Evolutionary conservation across 257 asterid genomes (phyloP), one percentile per base, ranked within the genome.

Genomic region (Solanum rostratum): DNA sequence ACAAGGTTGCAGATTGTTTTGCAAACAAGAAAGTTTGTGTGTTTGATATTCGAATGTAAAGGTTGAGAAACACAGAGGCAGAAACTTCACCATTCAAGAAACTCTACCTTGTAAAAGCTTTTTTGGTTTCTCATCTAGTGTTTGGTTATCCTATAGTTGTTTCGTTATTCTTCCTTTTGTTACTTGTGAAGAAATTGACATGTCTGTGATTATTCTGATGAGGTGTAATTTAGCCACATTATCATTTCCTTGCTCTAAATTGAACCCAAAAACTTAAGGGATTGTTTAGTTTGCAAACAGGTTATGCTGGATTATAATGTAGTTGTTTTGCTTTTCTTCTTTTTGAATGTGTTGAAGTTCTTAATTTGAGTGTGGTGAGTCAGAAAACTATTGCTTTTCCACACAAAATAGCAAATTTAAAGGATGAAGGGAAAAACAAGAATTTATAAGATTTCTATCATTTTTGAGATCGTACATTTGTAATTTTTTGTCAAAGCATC

Each of bases 21-120:
- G 93, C 99, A 30, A 91, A 93, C 92, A 94, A 95, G 43, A 94
- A 92, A 33, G 98, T 97, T 54, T 94, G 95, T 39, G 98, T 97
- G 83, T 83, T 95, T 84, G 99, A 97, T 88, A 87, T 95, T 83
- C 94, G 98, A 41, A 88, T 92, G 92, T 95, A 92, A 89, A 85
- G 69, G 69, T 68, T 63, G 53, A 59, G 76, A 66, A 37, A 20
- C 60, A 18, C 60, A 43, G 11, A 43, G 2, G 9, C 10, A 73
- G 5, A 33, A 33, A 33, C 37, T 33, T 68, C 50, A 57, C 29
- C n/a, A 57, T n/a, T 68, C 15, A 68, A 73, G 55, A 41, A 43
- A 43, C 33, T 70, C 52, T n/a, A 30, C 33, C 14, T 74, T 45
- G 8, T 46, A 43, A 30, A 41, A 19, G 5, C 6, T 27, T 33